These are phyloP conservation scores for Amyloporia xantha DNA, from an alignment of 768 basidiomycete genomes.

Conservation along the genomic window DNA sequence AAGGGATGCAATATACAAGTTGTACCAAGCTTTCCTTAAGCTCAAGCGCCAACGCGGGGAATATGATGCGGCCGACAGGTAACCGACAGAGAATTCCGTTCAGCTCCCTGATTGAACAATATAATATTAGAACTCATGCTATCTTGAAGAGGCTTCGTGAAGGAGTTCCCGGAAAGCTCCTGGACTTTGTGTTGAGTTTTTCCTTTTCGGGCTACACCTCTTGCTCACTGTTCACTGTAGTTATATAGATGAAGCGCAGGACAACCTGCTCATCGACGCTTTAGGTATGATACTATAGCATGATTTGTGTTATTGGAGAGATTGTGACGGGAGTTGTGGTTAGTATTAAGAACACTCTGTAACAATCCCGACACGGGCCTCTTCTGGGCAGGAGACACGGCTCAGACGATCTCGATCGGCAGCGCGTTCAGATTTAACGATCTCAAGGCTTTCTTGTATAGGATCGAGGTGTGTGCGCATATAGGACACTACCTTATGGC, in stretches of 20 bases:
- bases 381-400: conserved; percentile 51
- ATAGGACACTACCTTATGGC: neutral
- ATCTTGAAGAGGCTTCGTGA: conserved; percentile 34
- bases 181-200: conserved; percentile 49
- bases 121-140: conserved; percentile 49
- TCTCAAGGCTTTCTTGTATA: conserved; percentile 58
- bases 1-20: conserved; percentile 40
- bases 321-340: too few relatives aligned
- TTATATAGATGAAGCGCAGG: conserved; percentile 65
- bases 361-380: conserved; percentile 4
- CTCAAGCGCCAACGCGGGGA: conserved; percentile 39
- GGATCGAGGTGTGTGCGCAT: conserved; percentile 39
- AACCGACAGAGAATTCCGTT: neutral
- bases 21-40: conserved; percentile 48
- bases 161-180: conserved; percentile 32
- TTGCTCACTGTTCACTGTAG: conserved; percentile 26
- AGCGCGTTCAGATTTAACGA: conserved; percentile 70
- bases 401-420: conserved; percentile 70
- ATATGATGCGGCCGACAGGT: conserved; percentile 59
- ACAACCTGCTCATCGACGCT: conserved; percentile 61
- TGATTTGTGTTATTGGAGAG: too few relatives aligned
- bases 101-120: too few relatives aligned
- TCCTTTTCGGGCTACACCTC: neutral
- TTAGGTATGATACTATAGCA: conserved; percentile 34
- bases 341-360: conserved; percentile 1